Conservation (phyloP, 2,329 filamentous ascomycete species). For the Botrytis porri region DNA sequence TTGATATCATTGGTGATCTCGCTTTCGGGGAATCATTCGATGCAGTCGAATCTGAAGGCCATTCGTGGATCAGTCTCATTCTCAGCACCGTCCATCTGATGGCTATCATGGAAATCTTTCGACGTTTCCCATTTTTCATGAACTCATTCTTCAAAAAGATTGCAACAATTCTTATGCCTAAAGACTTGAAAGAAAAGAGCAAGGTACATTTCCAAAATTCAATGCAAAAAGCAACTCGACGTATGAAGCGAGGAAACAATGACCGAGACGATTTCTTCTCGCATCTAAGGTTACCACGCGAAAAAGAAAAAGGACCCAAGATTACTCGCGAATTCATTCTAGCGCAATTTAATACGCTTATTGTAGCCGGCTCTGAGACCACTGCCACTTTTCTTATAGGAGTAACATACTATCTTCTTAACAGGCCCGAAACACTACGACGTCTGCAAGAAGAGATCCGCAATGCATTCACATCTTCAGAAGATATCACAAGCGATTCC, state of each 20-base stretch:
- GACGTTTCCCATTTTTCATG: neutral
- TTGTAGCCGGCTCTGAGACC: slow-evolving; percentile 16
- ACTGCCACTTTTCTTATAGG: slow-evolving; percentile 13
- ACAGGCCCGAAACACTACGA: neutral
- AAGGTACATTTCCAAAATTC: slow-evolving; percentile 2
- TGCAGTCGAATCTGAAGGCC: slow-evolving; percentile 16
- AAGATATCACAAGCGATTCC: slow-evolving; percentile 9
- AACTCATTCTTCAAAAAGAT: slow-evolving; percentile 1
- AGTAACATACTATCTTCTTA: slow-evolving; percentile 8
- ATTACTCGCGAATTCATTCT: slow-evolving; percentile 14
- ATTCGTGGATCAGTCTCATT: slow-evolving; percentile 17
- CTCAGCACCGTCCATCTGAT: slow-evolving; percentile 7
- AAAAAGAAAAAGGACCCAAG: slow-evolving; percentile 16
- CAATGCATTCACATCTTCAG: neutral
- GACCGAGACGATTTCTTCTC: slow-evolving; percentile 20
- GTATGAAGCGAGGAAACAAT: slow-evolving; percentile 11
- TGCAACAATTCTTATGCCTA: neutral
- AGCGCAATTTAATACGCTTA: slow-evolving; percentile 9
- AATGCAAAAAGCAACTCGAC: slow-evolving; percentile 15
- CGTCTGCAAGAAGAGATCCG: slow-evolving; percentile 1
- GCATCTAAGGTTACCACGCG: slow-evolving; percentile 1
- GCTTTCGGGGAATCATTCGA: slow-evolving; percentile 26
- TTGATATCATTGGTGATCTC: slow-evolving; percentile 28
- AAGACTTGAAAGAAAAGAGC: slow-evolving; percentile 9
- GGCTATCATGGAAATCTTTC: slow-evolving; percentile 2